Conservation (phyloP, 2,329 filamentous ascomycete species). For the Aspergillus terreus region DNA sequence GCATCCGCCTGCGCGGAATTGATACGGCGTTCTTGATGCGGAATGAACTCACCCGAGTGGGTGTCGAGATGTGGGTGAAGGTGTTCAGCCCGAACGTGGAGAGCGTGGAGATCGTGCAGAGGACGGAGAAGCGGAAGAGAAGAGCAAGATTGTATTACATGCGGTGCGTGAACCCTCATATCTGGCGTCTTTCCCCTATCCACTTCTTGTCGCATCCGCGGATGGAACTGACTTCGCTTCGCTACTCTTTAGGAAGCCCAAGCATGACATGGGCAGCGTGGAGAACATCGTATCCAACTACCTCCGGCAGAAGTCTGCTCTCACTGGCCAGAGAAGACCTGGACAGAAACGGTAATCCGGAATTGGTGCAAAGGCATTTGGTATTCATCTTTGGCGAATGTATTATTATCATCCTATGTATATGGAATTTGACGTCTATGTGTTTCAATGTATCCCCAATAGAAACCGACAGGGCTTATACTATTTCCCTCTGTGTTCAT, state of each 20-base stretch:
- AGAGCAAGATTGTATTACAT: slow-evolving; percentile 88
- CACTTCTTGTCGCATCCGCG: neutral
- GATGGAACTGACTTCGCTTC: slow-evolving; percentile 11
- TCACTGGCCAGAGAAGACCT: slow-evolving; percentile 28
- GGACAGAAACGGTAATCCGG: slow-evolving; percentile 14
- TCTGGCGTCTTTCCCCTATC: neutral
- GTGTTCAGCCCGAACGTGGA: slow-evolving; percentile 85
- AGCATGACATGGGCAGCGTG: slow-evolving; percentile 83
- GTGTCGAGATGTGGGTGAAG: slow-evolving; percentile 98
- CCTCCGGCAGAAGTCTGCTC: slow-evolving; percentile 50
- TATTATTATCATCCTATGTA: slow-evolving; percentile 29
- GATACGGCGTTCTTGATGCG: slow-evolving; percentile 85
- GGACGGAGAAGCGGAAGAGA: slow-evolving; percentile 76
- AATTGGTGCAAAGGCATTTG: slow-evolving; percentile 1
- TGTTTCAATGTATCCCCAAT: slow-evolving; percentile 7
- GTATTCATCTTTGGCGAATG: slow-evolving; percentile 21
- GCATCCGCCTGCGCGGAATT: slow-evolving; percentile 80
- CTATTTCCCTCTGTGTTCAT: neutral
- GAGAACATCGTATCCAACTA: slow-evolving; percentile 73
- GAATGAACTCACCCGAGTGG: slow-evolving; percentile 78
- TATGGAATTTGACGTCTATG: slow-evolving; percentile 12
- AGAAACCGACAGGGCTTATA: slow-evolving; percentile 5
- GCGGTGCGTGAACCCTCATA: slow-evolving; percentile 49
- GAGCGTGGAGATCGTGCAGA: slow-evolving; percentile 90
- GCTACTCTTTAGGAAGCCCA: slow-evolving; percentile 54